Conservation (phyloP, 192 early-diverging fungal genomes). For the Entomortierella lignicola region DNA sequence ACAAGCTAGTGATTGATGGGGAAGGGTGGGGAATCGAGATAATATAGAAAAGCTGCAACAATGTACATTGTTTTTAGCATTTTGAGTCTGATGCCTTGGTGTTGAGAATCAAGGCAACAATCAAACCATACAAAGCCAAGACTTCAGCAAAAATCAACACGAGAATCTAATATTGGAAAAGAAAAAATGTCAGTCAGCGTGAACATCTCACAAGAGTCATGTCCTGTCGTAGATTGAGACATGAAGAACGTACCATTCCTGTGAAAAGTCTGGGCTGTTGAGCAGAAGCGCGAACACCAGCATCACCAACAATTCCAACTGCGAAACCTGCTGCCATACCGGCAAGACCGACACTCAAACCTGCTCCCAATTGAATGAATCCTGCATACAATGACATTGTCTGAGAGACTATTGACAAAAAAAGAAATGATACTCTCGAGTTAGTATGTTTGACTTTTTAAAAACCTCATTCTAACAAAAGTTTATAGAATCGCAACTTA, state of each 20-base stretch:
- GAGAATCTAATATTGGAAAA: conserved; percentile 62
- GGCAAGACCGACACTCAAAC: conserved; percentile 83
- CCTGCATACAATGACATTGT: conserved; percentile 77
- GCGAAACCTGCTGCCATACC: conserved; percentile 93
- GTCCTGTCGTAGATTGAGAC: too few relatives aligned
- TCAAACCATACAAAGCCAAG: conserved; percentile 87
- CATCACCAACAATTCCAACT: conserved; percentile 91
- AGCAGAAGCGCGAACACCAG: conserved; percentile 84
- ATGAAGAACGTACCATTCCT: conserved; percentile 68
- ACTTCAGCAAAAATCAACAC: conserved; percentile 94
- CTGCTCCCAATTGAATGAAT: conserved; percentile 85
- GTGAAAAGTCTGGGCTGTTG: conserved; percentile 87
- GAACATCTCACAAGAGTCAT: too few relatives aligned
- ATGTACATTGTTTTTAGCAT: conserved; percentile 15
- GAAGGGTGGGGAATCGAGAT: neutral
- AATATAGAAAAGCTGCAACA: neutral
- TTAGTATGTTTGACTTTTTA: too few relatives aligned
- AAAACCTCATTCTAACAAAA: too few relatives aligned
- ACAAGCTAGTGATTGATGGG: neutral
- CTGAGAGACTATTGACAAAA: conserved; percentile 37
- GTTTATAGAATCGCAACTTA: conserved; percentile 58
- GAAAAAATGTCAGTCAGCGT: neutral
- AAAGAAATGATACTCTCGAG: conserved; percentile 7
- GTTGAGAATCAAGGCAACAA: conserved; percentile 88
- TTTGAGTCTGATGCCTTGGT: conserved; percentile 69